Base-by-base conservation (phyloP, 2,329 filamentous ascomycete genomes). In the Fusarium pseudocircinatum region DNA sequence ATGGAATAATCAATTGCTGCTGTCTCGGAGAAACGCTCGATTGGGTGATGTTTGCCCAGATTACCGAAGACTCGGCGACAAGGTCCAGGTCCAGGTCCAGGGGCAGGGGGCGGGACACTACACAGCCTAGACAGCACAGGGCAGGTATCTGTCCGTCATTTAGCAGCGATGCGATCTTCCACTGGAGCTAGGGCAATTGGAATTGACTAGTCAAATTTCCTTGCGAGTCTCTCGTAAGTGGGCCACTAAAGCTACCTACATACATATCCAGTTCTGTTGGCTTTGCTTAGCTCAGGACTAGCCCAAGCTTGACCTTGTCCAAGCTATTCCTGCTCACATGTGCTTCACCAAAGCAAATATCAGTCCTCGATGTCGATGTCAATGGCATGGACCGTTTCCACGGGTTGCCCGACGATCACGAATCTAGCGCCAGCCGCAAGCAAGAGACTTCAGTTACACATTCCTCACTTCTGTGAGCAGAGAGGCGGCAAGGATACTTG, bases 361-460 rank as follows among this genome's bases (percentile, higher is more conserved):
- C 26, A 42, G 36, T 52, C 46, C 26, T 32, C 16, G 18, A 44
- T 47, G n/a, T 43, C 30, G 13, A 37, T 47, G 24, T 43, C 34
- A 46, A 42, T 60, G 46, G 37, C 60, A 64, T 62, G 36, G 24
- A 34, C 50, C 56, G 56, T 69, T 69, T 49, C 52, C 30, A 32
- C 63, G 54, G 67, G 60, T 46, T 68, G 50, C 37, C 71, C 59
- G 59, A 68, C 7, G 37, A 60, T 39, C 60, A 43, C 44, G 46
- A 46, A 47, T 52, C 28, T 40, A 53, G 46, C 47, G 44, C 57
- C 61, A 62, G 36, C 46, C 47, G 7, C 32, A 30, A 50, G 44
- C 40, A 59, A 59, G 43, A 73, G 44, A 61, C 39, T 74, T 69
- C 46, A 63, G 63, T 59, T 59, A 42, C 42, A 53, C 67, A 73